A percentile compares a stretch with the other conserved stretches of the same genome.
Evolutionary conservation across 306 rosid species (phyloP).

Genomic region (Cotoneaster glaucophyllus): DNA sequence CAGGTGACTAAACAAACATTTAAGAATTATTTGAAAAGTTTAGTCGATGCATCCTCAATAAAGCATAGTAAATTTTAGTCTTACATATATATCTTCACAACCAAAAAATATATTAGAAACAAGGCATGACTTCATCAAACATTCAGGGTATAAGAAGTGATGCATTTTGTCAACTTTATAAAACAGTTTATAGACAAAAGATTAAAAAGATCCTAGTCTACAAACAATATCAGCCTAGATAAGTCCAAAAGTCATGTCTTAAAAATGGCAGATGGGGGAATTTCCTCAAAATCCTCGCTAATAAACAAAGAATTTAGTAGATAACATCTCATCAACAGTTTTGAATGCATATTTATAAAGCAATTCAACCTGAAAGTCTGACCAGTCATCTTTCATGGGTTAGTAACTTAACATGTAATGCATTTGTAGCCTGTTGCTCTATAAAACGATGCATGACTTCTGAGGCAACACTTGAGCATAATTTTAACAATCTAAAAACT

Average conservation of each 20-base stretch:
- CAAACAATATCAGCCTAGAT: background rate
- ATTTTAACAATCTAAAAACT: background rate
- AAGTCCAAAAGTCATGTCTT: background rate
- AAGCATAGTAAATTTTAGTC: background rate
- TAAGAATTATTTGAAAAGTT: background rate
- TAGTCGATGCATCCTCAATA: background rate
- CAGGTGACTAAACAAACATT: background rate
- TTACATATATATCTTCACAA: background rate
- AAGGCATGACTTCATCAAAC: background rate
- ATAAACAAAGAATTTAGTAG: background rate
- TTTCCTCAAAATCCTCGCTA: background rate
- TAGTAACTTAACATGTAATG: background rate
- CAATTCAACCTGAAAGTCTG: background rate
- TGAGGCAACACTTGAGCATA: background rate
- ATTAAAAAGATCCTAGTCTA: background rate
- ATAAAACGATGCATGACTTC: background rate
- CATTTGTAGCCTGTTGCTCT: background rate
- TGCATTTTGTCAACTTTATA: no score
- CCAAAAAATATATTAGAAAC: background rate
- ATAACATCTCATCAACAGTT: background rate
- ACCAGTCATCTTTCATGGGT: background rate
- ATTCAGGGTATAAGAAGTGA: background rate
- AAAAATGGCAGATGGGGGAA: background rate
- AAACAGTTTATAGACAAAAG: background rate
- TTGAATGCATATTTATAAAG: background rate